Conservation (phyloP, 1,139 yeast genomes). For the Spathaspora jeffriesii region DNA sequence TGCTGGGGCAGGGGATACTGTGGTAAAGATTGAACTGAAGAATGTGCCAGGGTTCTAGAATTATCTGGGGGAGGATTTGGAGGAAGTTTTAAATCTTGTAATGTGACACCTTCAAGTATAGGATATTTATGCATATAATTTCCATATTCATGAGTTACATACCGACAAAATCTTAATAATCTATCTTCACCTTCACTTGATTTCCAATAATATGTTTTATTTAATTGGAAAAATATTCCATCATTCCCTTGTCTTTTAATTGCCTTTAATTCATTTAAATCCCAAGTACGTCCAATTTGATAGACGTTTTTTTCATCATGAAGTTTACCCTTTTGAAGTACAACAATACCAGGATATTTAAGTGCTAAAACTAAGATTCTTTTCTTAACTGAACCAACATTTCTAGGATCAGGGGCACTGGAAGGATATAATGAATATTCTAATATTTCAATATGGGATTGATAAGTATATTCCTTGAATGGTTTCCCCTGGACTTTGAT, state of each 20-base stretch:
- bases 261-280: constrained; percentile 65
- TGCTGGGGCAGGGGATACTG: constrained; percentile 4
- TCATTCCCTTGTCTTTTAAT: constrained; percentile 54
- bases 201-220: constrained; percentile 87
- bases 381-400: constrained; percentile 37
- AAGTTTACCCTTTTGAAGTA: constrained; percentile 85
- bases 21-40: constrained; percentile 1
- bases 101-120: constrained; percentile 40
- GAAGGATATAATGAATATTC: constrained; percentile 43
- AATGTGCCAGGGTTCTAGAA: not conserved
- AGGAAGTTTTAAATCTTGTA: constrained; percentile 38
- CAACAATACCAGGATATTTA: constrained; percentile 58
- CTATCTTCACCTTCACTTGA: constrained; percentile 71
- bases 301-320: constrained; percentile 66
- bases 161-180: constrained; percentile 54
- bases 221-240: constrained; percentile 65
- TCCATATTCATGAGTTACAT: constrained; percentile 63
- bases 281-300: constrained; percentile 96
- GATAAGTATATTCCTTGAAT: constrained; percentile 35
- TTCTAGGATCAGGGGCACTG: constrained; percentile 32
- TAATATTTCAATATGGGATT: constrained; percentile 37
- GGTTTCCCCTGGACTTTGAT: constrained; percentile 28
- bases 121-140: constrained; percentile 72
- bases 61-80: constrained; percentile 19
- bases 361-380: constrained; percentile 43